A percentile compares a stretch with the other conserved stretches of the same genome.
phyloP scores from a whole-genome alignment of 176 grass and related monocot species.

The Bromus sterilis region DNA sequence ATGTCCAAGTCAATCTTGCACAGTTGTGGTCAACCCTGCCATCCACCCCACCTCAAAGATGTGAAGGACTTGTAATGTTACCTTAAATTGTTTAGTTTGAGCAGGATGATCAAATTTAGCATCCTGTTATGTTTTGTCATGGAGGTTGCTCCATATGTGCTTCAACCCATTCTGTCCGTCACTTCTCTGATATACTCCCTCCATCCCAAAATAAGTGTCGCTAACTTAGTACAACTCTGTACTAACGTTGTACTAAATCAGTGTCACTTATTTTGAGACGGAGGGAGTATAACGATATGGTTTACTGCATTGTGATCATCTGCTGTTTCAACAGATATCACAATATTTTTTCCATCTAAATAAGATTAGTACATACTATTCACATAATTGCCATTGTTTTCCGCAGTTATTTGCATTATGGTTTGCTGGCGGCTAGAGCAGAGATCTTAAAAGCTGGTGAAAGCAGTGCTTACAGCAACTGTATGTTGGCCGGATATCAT shows the following conservation, averaged over 20 bases:
- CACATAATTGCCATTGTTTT: constrained; percentile 10
- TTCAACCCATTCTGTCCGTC: not conserved
- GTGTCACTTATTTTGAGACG: no score
- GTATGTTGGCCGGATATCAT: constrained; percentile 76
- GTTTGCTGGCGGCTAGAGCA: constrained; percentile 91
- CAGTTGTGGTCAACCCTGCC: not conserved
- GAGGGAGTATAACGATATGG: no score
- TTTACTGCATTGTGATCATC: not conserved
- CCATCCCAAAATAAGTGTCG: no score
- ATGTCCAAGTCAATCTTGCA: not conserved
- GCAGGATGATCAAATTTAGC: not conserved
- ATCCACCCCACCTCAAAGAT: not conserved
- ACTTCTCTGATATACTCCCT: not conserved
- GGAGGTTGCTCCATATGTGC: not conserved
- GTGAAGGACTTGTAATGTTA: not conserved
- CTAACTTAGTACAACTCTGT: no score
- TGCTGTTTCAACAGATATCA: constrained; percentile 4
- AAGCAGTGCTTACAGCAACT: constrained; percentile 49
- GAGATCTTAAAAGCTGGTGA: constrained; percentile 75
- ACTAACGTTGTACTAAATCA: no score
- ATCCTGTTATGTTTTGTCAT: not conserved
- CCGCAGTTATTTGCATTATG: constrained; percentile 89
- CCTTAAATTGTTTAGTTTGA: not conserved
- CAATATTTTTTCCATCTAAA: not conserved
- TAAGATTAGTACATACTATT: not conserved